These are phyloP conservation scores for Lentinula aciculospora DNA, from an alignment of 768 basidiomycete genomes.

Conservation along the genomic window DNA sequence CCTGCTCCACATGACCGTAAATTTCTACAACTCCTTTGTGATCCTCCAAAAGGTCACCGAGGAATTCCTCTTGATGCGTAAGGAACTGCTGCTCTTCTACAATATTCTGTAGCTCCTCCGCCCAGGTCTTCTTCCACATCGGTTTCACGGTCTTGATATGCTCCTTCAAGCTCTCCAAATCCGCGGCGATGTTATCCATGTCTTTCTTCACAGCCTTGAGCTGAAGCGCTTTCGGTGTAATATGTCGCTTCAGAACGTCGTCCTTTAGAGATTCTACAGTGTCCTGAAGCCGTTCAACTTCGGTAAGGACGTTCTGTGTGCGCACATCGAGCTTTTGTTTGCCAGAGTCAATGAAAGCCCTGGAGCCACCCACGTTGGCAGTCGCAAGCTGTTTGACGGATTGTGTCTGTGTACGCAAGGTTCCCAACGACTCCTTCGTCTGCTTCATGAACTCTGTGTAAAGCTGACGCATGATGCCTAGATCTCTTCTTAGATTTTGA, in stretches of 20 bases:
- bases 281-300: constrained; percentile 91
- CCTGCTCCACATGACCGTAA: constrained; percentile 87
- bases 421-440: constrained; percentile 80
- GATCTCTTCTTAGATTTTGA: constrained; percentile 87
- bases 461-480: constrained; percentile 90
- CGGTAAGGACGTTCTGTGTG: constrained; percentile 85
- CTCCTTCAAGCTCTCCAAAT: constrained; percentile 72
- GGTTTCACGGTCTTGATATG: constrained; percentile 89
- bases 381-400: constrained; percentile 84
- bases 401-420: constrained; percentile 78
- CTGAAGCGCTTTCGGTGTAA: constrained; percentile 72
- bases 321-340: constrained; percentile 88
- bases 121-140: constrained; percentile 99
- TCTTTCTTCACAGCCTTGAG: constrained; percentile 72
- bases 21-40: constrained; percentile 85
- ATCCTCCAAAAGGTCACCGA: constrained; percentile 85
- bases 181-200: constrained; percentile 54
- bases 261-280: constrained; percentile 84
- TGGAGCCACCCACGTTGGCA: constrained; percentile 76
- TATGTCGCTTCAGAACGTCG: constrained; percentile 85
- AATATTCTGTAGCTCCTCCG: constrained; percentile 91
- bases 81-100: constrained; percentile 96
- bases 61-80: constrained; percentile 87
- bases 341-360: constrained; percentile 85
- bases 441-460: constrained; percentile 92